Evolutionary conservation across 2,329 filamentous ascomycete genomes (phyloP).

Genomic region (Venturia asperata): DNA sequence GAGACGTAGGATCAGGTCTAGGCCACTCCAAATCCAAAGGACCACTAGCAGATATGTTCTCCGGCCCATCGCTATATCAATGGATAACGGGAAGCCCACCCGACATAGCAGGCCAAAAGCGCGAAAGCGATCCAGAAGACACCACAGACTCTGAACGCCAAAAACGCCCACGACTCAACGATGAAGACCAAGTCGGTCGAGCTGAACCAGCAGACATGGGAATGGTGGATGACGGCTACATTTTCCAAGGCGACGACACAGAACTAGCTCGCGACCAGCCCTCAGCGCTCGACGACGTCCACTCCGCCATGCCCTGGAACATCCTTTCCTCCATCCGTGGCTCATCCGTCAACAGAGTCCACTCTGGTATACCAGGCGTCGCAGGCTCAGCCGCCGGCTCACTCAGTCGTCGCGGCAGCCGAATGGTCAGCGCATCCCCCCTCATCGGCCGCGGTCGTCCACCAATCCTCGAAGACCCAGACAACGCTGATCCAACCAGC

Average conservation of each 20-base stretch:
- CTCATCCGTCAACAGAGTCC: slow-evolving; percentile 40
- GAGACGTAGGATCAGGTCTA: slow-evolving; percentile 44
- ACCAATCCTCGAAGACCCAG: slow-evolving; percentile 27
- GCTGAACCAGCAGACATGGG: slow-evolving; percentile 22
- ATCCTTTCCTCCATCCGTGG: slow-evolving; percentile 48
- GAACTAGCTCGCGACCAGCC: slow-evolving; percentile 62
- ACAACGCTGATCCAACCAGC: not conserved
- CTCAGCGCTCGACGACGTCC: slow-evolving; percentile 59
- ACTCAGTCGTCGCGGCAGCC: slow-evolving; percentile 40
- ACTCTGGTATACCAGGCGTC: slow-evolving; percentile 35
- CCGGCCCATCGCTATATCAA: slow-evolving; percentile 48
- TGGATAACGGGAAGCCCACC: slow-evolving; percentile 37
- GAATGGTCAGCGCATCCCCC: slow-evolving; percentile 54
- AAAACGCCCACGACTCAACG: slow-evolving; percentile 28
- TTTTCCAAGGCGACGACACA: slow-evolving; percentile 27
- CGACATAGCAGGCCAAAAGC: slow-evolving; percentile 27
- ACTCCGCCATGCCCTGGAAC: slow-evolving; percentile 64
- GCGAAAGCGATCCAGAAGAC: slow-evolving; percentile 26
- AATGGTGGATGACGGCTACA: slow-evolving; percentile 23
- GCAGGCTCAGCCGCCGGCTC: slow-evolving; percentile 30
- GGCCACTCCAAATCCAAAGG: slow-evolving; percentile 36
- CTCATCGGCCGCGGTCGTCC: slow-evolving; percentile 46
- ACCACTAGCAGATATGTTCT: slow-evolving; percentile 51
- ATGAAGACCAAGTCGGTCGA: slow-evolving; percentile 29
- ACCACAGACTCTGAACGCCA: slow-evolving; percentile 26